Conservation (phyloP, 2,329 filamentous ascomycete species). For the Epichloe bromicola region DNA sequence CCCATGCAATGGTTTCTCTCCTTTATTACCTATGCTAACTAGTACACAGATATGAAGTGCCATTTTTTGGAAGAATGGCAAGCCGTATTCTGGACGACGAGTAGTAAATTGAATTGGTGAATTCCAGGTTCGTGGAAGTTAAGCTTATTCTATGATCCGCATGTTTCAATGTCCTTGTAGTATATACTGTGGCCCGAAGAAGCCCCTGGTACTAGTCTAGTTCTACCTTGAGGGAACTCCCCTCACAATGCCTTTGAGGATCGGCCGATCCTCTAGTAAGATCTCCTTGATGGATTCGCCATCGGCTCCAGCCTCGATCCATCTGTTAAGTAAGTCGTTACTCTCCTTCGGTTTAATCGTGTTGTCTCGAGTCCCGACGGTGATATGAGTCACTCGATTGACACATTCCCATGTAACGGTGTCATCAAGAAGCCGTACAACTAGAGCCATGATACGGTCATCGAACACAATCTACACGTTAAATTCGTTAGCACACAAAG, state of each 20-base stretch:
- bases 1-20: not conserved
- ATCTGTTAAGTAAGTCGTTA: constrained; percentile 67
- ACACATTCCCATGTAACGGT: constrained; percentile 50
- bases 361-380: constrained; percentile 65
- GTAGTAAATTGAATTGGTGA: constrained; percentile 9
- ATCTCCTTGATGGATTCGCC: constrained; percentile 32
- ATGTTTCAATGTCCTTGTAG: not conserved
- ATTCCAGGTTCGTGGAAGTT: not conserved
- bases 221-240: constrained; percentile 35
- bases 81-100: constrained; percentile 88
- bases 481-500: not conserved
- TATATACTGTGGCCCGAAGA: not conserved
- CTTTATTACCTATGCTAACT: not conserved
- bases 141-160: not conserved
- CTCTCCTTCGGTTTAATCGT: constrained; percentile 86
- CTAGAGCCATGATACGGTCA: constrained; percentile 77
- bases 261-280: constrained; percentile 35
- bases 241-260: constrained; percentile 34
- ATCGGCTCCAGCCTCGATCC: constrained; percentile 47
- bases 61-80: constrained; percentile 73
- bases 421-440: constrained; percentile 57
- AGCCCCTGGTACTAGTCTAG: not conserved
- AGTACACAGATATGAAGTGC: constrained; percentile 59
- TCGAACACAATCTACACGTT: constrained; percentile 59
- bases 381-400: constrained; percentile 77